Evolutionary conservation across 2,329 filamentous ascomycete species (phyloP), one percentile per base, ranked within the genome.

Genomic region (Talaromyces sp.): DNA sequence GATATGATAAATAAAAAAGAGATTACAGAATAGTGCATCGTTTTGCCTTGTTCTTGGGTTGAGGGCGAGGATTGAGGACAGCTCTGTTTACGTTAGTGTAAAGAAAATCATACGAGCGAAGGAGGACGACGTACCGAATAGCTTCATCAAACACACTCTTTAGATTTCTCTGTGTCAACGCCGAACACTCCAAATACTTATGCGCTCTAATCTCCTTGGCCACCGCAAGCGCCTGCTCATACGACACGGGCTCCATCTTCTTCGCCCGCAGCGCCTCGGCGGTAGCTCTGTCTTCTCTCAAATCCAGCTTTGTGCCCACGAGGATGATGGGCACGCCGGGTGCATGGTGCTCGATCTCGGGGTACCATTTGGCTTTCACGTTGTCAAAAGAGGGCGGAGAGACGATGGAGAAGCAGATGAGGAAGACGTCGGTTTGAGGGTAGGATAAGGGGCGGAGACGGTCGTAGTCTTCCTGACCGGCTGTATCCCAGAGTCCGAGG

Each of bases 61-160:
- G 71, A 33, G 81, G 81, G 64, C 80, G 79, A 50, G 81, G 81
- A 68, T 81, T 83, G 63, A 83, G 75, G 50, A 83, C 81, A 56
- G 81, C 81, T 65, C 81, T 83, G 64, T 31, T 52, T 14, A 27
- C 11, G 22, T 61, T 37, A 60, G 50, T 33, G 16, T 6, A 33
- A 13, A 27, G 45, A 24, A 27, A n/a, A 58, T 19, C 24, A 54
- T 37, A 13, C 3, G 8, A 58, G 19, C 3, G 3, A 13, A 58
- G 4, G 8, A n/a, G 14, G 19, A 19, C 22, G 81, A 31, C 89
- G 72, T 82, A 98, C 95, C 95, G 90, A 76, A 99, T 99, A 39
- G 95, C 95, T 81, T 97, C 94, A 76, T 99, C 95, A 76, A 99
- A 99, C 58, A 99, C 95, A 74, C 92, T 96, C 89, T 99, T 99